Base-by-base conservation (phyloP, 768 basidiomycete genomes). In the Kwoniella bestiolae region DNA sequence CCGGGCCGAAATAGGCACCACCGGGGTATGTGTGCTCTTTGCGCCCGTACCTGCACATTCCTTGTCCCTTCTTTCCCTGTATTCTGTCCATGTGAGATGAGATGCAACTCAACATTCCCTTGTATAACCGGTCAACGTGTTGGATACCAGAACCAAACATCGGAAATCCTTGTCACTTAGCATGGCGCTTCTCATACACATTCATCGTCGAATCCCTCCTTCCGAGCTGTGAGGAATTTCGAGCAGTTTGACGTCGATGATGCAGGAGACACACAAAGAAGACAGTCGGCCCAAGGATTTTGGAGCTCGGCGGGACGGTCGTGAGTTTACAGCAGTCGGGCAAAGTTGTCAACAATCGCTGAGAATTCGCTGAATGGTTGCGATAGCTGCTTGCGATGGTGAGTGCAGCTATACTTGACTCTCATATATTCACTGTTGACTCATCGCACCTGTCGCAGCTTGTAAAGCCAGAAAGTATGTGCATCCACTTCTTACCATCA, bases 401-500 rank as follows among this genome's bases (percentile, higher is more conserved):
- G 23, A 9, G 52, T 55, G n/a, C 28, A 21, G 46, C n/a, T 25
- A 55, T 7, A 6, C 14, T 29, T 26, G 21, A 5, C n/a, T 28
- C 12, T 7, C 16, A 29, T 51, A 11, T n/a, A 26, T 6, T 5
- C 8, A 6, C 11, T 47, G n/a, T 21, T 47, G 8, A 47, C 46
- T 47, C 6, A 11, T 9, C 46, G 9, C 6, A 28, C 6, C 4
- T 5, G n/a, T n/a, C 38, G 38, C 32, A 55, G 52, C 52, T 34
- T 55, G 52, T 55, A 55, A 55, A 29, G 52, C 52, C 14, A 55
- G 52, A 21, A 55, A 55, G 52, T 55, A 29, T n/a, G 52, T 55
- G 46, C 23, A 47, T 21, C 16, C 46, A 47, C 18, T n/a, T 41
- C 38, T 41, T 18, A 18, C 8, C 18, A 41, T 8, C 38, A 41